Percentiles rank a stretch among this genome's conserved stretches.
phyloP scores from a whole-genome alignment of 2,329 filamentous ascomycete species.

The Falciphora oryzae region DNA sequence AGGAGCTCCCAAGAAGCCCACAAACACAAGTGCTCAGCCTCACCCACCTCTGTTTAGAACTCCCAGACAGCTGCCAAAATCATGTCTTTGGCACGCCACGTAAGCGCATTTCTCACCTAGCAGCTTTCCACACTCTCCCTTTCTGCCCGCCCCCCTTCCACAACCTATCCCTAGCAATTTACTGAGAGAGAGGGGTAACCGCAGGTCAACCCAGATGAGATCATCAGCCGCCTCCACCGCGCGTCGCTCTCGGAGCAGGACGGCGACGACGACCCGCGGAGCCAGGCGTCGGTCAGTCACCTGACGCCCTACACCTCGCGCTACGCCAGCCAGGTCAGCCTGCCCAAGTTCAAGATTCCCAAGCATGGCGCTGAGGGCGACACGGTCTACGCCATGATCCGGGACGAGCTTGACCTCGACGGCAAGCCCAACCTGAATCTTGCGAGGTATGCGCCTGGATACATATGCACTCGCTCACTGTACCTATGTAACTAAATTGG shows the following conservation, averaged over 20 bases:
- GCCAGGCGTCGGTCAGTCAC: constrained; percentile 39
- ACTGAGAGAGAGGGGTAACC: no score
- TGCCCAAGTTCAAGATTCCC: constrained; percentile 56
- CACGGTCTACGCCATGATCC: constrained; percentile 59
- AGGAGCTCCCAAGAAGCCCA: not conserved
- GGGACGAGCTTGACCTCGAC: constrained; percentile 58
- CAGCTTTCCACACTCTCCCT: not conserved
- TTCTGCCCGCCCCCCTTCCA: no score
- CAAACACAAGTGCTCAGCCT: no score
- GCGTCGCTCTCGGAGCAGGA: constrained; percentile 18
- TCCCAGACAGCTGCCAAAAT: constrained; percentile 8
- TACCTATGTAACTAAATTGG: not conserved
- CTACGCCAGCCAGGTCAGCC: constrained; percentile 47
- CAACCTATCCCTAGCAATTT: fast-evolving
- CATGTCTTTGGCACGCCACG: constrained; percentile 46
- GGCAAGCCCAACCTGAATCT: constrained; percentile 63
- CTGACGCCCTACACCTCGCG: constrained; percentile 52
- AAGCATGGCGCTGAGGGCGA: constrained; percentile 53
- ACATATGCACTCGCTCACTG: not conserved
- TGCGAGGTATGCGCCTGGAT: constrained; percentile 36
- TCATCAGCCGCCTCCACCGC: constrained; percentile 46
- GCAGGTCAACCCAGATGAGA: constrained; percentile 49
- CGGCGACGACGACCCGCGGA: constrained; percentile 29
- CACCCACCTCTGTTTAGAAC: not conserved
- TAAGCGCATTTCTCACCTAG: constrained; percentile 21